Evolutionary conservation across 2,329 filamentous ascomycete species (phyloP), one percentile per base, ranked within the genome.

Genomic region (Tolypocladium pustulatum): DNA sequence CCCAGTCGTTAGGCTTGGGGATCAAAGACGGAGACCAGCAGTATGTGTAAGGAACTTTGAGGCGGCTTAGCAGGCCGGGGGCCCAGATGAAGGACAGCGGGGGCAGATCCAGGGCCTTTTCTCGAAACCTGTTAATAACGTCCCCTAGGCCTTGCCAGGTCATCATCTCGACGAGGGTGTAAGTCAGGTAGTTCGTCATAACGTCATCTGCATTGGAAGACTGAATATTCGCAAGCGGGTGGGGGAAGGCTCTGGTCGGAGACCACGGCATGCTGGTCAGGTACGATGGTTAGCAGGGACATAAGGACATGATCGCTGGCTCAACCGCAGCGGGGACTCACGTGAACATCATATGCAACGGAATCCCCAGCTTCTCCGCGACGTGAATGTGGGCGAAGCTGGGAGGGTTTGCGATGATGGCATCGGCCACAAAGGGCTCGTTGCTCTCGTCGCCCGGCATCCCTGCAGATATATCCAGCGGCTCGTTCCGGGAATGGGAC

Each of bases 131-230:
- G 68, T 97, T 97, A 68, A 97, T 93, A 7, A 97, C 78, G 71
- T 97, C 92, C 41, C 92, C 92, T 4, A 96, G 75, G 0, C 91
- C 91, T 72, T 96, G 91, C 91, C 91, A 96, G 13, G 91, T 92
- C 80, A 96, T 85, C 82, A 95, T 90, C 64, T 96, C 91, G 2
- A 96, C 88, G 25, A 96, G 76, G 0, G 87, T 85, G 66, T 96
- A 96, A 0, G 88, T 89, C 59, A 95, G 79, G 67, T 90, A 93
- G 65, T 94, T 96, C 0, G 89, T 88, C 60, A 90, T 80, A n/a
- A 83, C 83, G 6, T 84, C 79, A 65, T 94, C 90, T 1, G 88
- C 87, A 64, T 91, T 90, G 0, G 86, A 84, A 1, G 84, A 85
- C 62, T 89, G 82, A 59, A 96, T 86, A 63, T 94, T 93, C 0